These are phyloP conservation scores for Neofusicoccum parvum DNA, from an alignment of 2,329 filamentous ascomycete species.

Conservation along the genomic window DNA sequence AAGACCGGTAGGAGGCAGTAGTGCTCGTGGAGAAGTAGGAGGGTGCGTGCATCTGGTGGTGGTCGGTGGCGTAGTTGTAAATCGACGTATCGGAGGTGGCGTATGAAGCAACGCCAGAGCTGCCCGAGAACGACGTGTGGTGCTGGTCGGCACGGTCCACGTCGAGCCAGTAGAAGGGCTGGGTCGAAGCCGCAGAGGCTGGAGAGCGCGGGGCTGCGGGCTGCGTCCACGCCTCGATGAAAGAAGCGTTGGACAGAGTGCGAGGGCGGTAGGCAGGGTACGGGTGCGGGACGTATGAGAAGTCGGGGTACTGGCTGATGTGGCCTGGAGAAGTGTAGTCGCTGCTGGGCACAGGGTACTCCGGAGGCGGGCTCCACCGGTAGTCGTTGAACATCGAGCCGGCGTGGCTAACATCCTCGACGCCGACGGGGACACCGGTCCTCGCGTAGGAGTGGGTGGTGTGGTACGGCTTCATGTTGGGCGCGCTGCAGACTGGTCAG, in stretches of 20 bases:
- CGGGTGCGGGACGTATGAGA: constrained; percentile 18
- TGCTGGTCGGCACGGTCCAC: constrained; percentile 16
- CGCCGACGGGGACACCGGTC: neutral
- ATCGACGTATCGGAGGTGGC: constrained; percentile 22
- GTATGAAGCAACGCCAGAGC: constrained; percentile 18
- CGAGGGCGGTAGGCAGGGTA: constrained; percentile 32
- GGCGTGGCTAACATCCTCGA: neutral
- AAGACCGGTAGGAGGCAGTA: constrained; percentile 31
- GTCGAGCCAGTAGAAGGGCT: constrained; percentile 22
- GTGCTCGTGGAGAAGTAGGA: constrained; percentile 18
- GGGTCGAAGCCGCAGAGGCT: constrained; percentile 36
- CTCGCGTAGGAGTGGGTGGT: neutral
- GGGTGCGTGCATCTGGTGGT: constrained; percentile 15
- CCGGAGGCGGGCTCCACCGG: constrained; percentile 18
- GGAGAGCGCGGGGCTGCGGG: constrained; percentile 30
- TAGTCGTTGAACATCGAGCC: constrained; percentile 16
- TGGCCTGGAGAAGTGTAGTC: constrained; percentile 33
- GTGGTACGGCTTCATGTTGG: constrained; percentile 8
- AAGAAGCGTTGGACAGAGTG: constrained; percentile 40
- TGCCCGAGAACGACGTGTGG: constrained; percentile 16
- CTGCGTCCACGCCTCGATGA: constrained; percentile 29
- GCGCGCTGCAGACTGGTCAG: neutral
- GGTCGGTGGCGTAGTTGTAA: constrained; percentile 19
- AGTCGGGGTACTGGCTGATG: constrained; percentile 21
- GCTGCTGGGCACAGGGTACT: constrained; percentile 34